Evolutionary conservation across 2,329 filamentous ascomycete species (phyloP).

Genomic region (Torrubiella hemipterigena): DNA sequence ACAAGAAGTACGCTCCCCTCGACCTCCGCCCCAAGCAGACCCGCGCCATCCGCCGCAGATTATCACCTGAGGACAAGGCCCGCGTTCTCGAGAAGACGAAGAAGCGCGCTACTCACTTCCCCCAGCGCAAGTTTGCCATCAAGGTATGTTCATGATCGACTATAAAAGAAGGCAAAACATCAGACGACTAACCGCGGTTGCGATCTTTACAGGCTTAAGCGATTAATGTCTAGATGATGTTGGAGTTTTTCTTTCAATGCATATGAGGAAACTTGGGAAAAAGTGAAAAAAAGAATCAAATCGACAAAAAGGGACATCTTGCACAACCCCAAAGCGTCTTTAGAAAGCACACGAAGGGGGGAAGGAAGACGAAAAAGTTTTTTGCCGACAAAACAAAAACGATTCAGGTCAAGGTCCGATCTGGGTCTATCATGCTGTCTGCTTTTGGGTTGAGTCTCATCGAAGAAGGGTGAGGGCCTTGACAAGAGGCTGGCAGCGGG

Average conservation of each 20-base stretch:
- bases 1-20: slow-evolving; percentile 98
- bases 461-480: too few relatives aligned
- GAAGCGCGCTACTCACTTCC: slow-evolving; percentile 95
- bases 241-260: neutral
- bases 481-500: too few relatives aligned
- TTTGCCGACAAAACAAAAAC: too few relatives aligned
- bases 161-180: too few relatives aligned
- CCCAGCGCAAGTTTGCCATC: slow-evolving; percentile 96
- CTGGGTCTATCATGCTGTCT: too few relatives aligned
- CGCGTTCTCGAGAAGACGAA: slow-evolving; percentile 85
- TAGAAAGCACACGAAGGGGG: too few relatives aligned
- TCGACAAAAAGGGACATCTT: neutral
- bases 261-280: neutral
- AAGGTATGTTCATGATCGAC: too few relatives aligned
- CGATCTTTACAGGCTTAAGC: neutral
- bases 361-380: too few relatives aligned
- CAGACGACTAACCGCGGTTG: too few relatives aligned
- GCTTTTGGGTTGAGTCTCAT: too few relatives aligned
- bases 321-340: too few relatives aligned
- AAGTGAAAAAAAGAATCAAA: neutral
- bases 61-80: slow-evolving; percentile 83
- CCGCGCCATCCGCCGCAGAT: slow-evolving; percentile 88
- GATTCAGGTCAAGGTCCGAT: too few relatives aligned
- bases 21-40: slow-evolving; percentile 98
- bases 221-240: neutral